phyloP scores from a whole-genome alignment of 164 flowering plant genomes.

The Liquidambar formosana region DNA sequence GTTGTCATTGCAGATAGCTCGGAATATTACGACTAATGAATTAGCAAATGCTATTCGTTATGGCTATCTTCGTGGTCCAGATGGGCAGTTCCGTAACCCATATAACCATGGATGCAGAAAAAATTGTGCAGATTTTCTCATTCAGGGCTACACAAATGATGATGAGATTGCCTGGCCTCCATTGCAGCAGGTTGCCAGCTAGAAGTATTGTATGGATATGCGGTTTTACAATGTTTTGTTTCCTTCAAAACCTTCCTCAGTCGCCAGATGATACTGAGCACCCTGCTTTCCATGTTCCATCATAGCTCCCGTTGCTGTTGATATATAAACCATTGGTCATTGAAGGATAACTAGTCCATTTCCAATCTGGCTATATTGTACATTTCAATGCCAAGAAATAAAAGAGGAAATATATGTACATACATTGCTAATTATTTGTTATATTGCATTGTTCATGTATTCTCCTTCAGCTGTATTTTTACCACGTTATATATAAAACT shows the following conservation, averaged over 20 bases:
- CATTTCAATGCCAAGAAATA: not conserved
- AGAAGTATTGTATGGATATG: constrained; percentile 2
- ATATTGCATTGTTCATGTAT: no score
- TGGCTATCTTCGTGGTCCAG: constrained; percentile 84
- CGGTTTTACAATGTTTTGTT: not conserved
- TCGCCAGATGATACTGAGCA: not conserved
- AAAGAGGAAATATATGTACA: not conserved
- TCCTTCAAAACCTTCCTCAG: not conserved
- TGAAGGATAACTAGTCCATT: not conserved
- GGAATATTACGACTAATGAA: constrained; percentile 94
- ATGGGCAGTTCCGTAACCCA: constrained; percentile 86
- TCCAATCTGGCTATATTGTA: not conserved
- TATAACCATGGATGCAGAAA: constrained; percentile 85
- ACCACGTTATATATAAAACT: no score
- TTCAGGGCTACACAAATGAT: constrained; percentile 74
- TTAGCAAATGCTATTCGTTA: constrained; percentile 77
- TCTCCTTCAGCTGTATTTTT: no score
- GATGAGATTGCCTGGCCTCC: constrained; percentile 77
- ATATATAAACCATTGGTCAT: not conserved
- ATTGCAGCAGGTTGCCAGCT: constrained; percentile 47
- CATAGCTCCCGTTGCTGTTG: not conserved
- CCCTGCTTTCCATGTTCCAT: not conserved
- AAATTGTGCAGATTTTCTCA: constrained; percentile 87
- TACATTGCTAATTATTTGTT: no score
- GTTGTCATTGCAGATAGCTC: constrained; percentile 68